phyloP scores from a whole-genome alignment of 2,329 filamentous ascomycete species.

The Podosphaera xanthii region DNA sequence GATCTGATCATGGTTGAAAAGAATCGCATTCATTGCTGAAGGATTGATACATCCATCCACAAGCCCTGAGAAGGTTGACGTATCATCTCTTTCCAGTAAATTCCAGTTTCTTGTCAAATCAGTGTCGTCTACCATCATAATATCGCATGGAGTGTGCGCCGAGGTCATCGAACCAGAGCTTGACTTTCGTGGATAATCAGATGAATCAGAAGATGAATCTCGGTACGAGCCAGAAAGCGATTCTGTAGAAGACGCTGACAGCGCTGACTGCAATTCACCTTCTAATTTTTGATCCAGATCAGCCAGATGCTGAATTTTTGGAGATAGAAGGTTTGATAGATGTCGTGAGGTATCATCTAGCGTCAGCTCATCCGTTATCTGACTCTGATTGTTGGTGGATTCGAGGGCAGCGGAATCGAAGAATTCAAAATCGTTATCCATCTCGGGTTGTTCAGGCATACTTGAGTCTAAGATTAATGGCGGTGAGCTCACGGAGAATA shows the following conservation, averaged over 20 bases:
- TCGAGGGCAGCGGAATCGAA: conserved; percentile 16
- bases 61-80: conserved; percentile 14
- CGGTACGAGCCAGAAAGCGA: conserved; percentile 20
- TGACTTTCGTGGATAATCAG: conserved; percentile 24
- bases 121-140: conserved; percentile 22
- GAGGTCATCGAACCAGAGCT: conserved; percentile 25
- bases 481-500: conserved; percentile 15
- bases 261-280: conserved; percentile 5
- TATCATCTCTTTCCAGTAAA: conserved; percentile 19
- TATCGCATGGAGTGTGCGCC: conserved; percentile 20
- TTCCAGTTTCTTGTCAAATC: conserved; percentile 22
- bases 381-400: conserved; percentile 13
- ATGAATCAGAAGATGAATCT: conserved; percentile 30
- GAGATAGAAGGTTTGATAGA: conserved; percentile 7
- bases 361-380: conserved; percentile 14
- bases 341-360: conserved; percentile 10
- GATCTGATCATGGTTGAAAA: conserved; percentile 16
- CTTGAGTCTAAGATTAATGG: conserved; percentile 17
- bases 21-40: conserved; percentile 11
- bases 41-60: conserved; percentile 18
- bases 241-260: conserved; percentile 13
- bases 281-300: conserved; percentile 5
- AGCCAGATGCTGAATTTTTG: background rate
- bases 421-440: conserved; percentile 18
- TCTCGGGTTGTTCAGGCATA: conserved; percentile 16